Percentiles rank a stretch among this genome's conserved stretches.
Conservation (phyloP, 805 yeast genomes). For the Brettanomyces custersianus region DNA sequence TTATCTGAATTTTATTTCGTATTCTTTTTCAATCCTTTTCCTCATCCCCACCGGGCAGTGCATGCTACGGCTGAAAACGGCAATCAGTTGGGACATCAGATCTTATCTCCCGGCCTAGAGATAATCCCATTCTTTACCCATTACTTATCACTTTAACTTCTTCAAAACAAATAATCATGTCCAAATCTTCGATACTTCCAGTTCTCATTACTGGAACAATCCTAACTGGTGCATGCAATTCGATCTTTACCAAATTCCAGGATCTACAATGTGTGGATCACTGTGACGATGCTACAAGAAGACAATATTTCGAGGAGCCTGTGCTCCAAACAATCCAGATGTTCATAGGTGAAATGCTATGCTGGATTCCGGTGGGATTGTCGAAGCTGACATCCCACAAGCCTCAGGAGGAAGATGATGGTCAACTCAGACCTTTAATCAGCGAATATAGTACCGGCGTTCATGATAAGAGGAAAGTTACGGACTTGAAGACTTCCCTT, state of each 20-base stretch:
- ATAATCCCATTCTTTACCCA: not conserved
- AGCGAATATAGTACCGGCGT: conserved; percentile 3
- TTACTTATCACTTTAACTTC: too few species aligned
- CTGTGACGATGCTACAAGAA: conserved; percentile 41
- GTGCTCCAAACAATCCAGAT: conserved; percentile 72
- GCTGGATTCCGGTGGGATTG: conserved; percentile 26
- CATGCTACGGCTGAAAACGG: too few species aligned
- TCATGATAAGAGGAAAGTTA: conserved; percentile 7
- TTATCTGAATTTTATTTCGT: too few species aligned
- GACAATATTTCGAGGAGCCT: conserved; percentile 60
- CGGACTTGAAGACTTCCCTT: conserved; percentile 20
- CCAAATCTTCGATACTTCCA: conserved; percentile 8
- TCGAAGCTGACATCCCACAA: not conserved
- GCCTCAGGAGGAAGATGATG: not conserved
- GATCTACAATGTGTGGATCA: conserved; percentile 62
- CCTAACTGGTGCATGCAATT: conserved; percentile 62
- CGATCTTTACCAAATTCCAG: conserved; percentile 66
- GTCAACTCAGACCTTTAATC: conserved; percentile 2
- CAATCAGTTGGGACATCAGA: not conserved
- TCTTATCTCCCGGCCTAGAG: not conserved
- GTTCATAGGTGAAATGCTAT: conserved; percentile 62
- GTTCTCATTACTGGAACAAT: conserved; percentile 42
- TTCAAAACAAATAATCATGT: too few species aligned
- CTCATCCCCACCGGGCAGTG: too few species aligned
- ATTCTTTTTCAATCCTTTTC: too few species aligned